These are phyloP conservation scores for Mortierella antarctica DNA, from an alignment of 192 early-diverging fungal species.

Conservation along the genomic window DNA sequence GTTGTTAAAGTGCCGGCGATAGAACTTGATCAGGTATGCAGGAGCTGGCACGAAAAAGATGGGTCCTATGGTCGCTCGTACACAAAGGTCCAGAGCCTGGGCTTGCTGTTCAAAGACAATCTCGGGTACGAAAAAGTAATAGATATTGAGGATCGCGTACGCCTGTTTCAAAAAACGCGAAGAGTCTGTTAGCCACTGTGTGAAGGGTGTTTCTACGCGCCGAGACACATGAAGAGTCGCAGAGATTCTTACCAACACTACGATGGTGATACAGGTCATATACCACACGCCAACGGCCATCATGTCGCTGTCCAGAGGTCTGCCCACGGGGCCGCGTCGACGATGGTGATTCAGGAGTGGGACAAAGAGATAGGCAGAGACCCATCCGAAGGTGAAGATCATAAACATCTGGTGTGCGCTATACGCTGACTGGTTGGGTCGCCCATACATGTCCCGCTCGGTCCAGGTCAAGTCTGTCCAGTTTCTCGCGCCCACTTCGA, in stretches of 20 bases:
- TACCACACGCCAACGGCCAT: conserved; percentile 48
- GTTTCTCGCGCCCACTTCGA: conserved; percentile 1
- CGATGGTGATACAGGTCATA: conserved; percentile 10
- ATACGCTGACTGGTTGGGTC: conserved; percentile 7
- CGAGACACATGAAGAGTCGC: not conserved
- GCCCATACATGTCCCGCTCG: not conserved
- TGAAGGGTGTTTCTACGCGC: not conserved
- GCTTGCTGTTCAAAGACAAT: conserved; percentile 12
- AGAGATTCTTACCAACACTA: conserved; percentile 15
- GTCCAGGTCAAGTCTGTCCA: conserved; percentile 3
- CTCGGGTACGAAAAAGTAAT: not conserved
- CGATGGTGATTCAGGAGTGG: conserved; percentile 30
- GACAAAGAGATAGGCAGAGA: conserved; percentile 34
- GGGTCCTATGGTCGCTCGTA: conserved; percentile 27
- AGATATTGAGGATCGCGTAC: conserved; percentile 14
- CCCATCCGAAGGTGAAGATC: conserved; percentile 24
- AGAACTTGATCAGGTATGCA: conserved; percentile 18
- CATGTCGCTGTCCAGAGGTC: conserved; percentile 29
- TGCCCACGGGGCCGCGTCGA: conserved; percentile 12
- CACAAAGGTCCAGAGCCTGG: conserved; percentile 46
- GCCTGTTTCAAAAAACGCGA: not conserved
- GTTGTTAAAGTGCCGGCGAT: conserved; percentile 9
- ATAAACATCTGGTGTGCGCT: conserved; percentile 22
- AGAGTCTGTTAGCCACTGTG: not conserved
- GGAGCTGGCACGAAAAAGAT: conserved; percentile 39